phyloP scores from a whole-genome alignment of 2,329 filamentous ascomycete genomes.

The Acrocalymma vagum region DNA sequence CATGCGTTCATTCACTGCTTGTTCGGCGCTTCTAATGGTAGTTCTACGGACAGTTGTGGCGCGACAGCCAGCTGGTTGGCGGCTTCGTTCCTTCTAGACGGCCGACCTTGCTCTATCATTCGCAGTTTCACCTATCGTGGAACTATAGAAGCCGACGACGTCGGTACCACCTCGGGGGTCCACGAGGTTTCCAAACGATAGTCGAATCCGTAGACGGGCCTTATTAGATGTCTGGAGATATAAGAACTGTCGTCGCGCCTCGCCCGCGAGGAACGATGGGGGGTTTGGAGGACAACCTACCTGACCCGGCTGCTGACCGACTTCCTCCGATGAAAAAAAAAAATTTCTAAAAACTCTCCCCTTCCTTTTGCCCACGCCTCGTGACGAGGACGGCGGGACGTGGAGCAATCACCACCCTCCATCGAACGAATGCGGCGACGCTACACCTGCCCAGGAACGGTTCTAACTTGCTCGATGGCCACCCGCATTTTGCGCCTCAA shows the following conservation, averaged over 20 bases:
- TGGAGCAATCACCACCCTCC: constrained; percentile 23
- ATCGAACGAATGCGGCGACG: too few species aligned
- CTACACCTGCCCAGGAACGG: constrained; percentile 17
- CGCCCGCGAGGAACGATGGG: constrained; percentile 2
- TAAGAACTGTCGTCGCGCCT: constrained; percentile 33
- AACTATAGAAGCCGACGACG: constrained; percentile 18
- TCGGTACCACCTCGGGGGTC: constrained; percentile 38
- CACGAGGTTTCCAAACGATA: constrained; percentile 19
- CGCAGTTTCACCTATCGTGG: constrained; percentile 22
- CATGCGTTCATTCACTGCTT: too few species aligned
- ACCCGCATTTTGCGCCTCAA: too few species aligned
- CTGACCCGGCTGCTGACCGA: too few species aligned
- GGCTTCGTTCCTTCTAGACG: constrained; percentile 18
- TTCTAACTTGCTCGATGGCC: constrained; percentile 10
- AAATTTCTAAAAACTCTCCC: too few species aligned
- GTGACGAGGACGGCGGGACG: constrained; percentile 18
- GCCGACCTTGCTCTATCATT: constrained; percentile 28
- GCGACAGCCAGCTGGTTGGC: constrained; percentile 10
- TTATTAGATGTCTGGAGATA: constrained; percentile 35
- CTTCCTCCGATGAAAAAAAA: too few species aligned
- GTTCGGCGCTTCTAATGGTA: too few species aligned
- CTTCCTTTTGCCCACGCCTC: constrained; percentile 16
- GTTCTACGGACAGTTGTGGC: constrained; percentile 13
- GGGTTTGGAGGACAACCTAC: too few species aligned
- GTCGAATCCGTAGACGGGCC: constrained; percentile 44